Conservation (phyloP, 2,329 filamentous ascomycete genomes). For the Stromatinia cepivora region DNA sequence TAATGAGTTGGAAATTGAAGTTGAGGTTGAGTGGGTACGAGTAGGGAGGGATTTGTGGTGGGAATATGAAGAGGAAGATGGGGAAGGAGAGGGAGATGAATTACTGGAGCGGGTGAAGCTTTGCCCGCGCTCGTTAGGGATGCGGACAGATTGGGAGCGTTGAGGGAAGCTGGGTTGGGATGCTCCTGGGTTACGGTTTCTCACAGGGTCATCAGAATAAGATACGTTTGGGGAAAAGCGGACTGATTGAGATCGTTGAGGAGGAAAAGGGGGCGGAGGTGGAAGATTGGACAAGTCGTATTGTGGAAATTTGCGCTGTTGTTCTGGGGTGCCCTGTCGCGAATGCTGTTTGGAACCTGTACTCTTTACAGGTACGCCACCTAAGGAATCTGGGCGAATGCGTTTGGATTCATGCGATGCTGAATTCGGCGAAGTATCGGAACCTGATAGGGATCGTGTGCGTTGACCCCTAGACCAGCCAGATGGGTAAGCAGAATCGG, state of each 20-base stretch:
- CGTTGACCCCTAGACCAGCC: conserved; percentile 18
- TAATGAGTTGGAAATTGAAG: neutral
- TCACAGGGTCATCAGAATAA: conserved; percentile 7
- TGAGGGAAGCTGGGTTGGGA: conserved; percentile 4
- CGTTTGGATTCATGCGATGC: conserved; percentile 14
- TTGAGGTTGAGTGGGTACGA: neutral
- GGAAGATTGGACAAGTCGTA: conserved; percentile 3
- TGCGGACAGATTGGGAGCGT: conserved; percentile 4
- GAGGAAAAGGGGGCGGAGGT: conserved; percentile 7
- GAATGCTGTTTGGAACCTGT: neutral
- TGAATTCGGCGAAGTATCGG: neutral
- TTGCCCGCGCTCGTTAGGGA: neutral
- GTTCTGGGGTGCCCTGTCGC: neutral
- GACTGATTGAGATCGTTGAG: conserved; percentile 17
- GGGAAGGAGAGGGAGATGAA: neutral
- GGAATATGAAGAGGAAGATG: neutral
- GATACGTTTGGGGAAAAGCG: conserved; percentile 19
- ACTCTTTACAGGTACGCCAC: neutral
- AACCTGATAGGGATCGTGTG: conserved; percentile 14
- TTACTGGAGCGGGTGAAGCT: conserved; percentile 3
- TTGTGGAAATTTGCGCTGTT: conserved; percentile 7
- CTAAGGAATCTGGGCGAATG: conserved; percentile 4
- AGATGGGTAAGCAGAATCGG: conserved; percentile 17
- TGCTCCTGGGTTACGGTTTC: neutral
- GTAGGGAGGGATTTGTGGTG: neutral